phyloP scores from a whole-genome alignment of 345 rosid genomes.

The Gossypium stocksii region DNA sequence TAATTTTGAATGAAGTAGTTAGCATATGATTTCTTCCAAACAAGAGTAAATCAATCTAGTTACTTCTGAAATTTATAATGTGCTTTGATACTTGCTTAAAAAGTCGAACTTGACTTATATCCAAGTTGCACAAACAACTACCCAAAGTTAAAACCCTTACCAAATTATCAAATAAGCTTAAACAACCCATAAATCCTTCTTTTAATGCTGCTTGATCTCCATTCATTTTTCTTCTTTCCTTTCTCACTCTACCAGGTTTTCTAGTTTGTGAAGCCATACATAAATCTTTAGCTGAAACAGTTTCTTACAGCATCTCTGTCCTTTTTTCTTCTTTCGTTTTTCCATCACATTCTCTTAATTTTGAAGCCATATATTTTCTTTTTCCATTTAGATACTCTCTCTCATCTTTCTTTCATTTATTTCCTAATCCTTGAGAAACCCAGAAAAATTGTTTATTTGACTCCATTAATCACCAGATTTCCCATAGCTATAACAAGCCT shows the following conservation, averaged over 20 bases:
- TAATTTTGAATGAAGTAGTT: background rate
- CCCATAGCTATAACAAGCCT: background rate
- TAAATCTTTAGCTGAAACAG: background rate
- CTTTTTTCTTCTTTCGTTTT: background rate
- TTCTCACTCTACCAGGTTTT: background rate
- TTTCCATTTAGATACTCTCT: background rate
- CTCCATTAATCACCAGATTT: slow-evolving; percentile 1
- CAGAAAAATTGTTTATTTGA: background rate
- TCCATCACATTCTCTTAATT: background rate
- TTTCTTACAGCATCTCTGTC: background rate
- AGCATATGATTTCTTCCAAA: background rate
- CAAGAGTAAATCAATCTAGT: background rate
- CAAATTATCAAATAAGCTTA: background rate
- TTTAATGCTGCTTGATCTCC: background rate
- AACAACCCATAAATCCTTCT: background rate
- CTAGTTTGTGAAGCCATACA: background rate
- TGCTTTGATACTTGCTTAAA: background rate
- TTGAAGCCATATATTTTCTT: background rate
- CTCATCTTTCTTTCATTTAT: background rate
- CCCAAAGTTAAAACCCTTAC: background rate
- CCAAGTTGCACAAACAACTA: background rate
- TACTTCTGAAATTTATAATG: background rate
- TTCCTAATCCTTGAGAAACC: background rate
- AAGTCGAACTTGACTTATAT: background rate
- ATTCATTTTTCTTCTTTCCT: background rate